These are phyloP conservation scores for Metroxylon sagu DNA, from an alignment of 176 grass and related monocot genomes.

Conservation along the genomic window DNA sequence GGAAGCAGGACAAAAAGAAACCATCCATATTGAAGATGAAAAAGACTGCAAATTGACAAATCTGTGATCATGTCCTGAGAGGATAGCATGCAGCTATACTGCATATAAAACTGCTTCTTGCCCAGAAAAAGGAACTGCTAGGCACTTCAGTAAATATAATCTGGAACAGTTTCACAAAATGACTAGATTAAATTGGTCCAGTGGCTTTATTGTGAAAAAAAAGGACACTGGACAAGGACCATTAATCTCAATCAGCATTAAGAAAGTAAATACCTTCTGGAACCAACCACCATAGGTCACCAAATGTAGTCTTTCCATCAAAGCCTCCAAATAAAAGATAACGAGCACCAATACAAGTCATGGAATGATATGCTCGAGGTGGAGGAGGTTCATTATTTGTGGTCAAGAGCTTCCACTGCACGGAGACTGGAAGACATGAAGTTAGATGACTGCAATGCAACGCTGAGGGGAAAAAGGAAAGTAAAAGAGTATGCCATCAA, in stretches of 20 bases:
- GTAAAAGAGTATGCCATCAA: neutral
- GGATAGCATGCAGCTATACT: too few species aligned
- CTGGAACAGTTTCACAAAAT: too few species aligned
- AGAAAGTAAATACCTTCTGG: slow-evolving; percentile 60
- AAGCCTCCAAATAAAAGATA: slow-evolving; percentile 98
- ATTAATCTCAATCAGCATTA: slow-evolving; percentile 6
- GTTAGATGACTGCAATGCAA: slow-evolving; percentile 11
- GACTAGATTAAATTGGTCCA: too few species aligned
- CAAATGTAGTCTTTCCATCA: slow-evolving; percentile 93
- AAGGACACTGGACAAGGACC: neutral
- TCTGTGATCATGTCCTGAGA: too few species aligned
- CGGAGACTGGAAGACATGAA: slow-evolving; percentile 60
- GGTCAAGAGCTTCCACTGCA: slow-evolving; percentile 81
- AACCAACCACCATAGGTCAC: slow-evolving; percentile 97
- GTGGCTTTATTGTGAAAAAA: too few species aligned
- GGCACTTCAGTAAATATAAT: too few species aligned
- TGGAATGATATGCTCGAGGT: slow-evolving; percentile 89
- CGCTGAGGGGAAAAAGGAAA: neutral
- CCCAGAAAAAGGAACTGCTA: too few species aligned
- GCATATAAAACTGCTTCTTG: too few species aligned
- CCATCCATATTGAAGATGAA: too few species aligned
- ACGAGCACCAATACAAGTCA: slow-evolving; percentile 61
- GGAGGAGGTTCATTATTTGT: slow-evolving; percentile 65
- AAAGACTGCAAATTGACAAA: too few species aligned
- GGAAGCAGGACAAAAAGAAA: too few species aligned